Conservation (phyloP, 768 basidiomycete species). For the Amanita rubescens region DNA sequence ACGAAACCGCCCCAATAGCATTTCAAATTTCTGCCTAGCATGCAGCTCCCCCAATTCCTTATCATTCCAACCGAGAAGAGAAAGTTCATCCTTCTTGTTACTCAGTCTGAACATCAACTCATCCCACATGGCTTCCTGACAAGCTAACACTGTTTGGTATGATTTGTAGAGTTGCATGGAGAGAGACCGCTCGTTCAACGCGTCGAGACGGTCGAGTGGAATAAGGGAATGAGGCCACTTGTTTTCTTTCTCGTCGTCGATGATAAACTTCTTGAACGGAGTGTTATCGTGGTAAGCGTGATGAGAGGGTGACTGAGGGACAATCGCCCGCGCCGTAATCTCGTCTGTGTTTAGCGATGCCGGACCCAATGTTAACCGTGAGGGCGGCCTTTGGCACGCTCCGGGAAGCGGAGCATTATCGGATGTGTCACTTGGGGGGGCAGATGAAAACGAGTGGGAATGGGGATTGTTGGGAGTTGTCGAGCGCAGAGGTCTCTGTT, state of each 20-base stretch:
- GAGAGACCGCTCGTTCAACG: slow-evolving; percentile 50
- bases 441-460: slow-evolving; percentile 49
- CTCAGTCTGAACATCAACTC: slow-evolving; percentile 56
- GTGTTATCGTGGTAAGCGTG: slow-evolving; percentile 12
- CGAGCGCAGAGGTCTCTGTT: slow-evolving; percentile 28
- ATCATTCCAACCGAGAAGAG: slow-evolving; percentile 63
- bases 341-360: slow-evolving; percentile 13
- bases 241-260: slow-evolving; percentile 42
- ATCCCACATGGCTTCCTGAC: slow-evolving; percentile 75
- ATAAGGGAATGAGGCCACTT: slow-evolving; percentile 26
- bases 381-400: slow-evolving; percentile 21
- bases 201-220: slow-evolving; percentile 33
- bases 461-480: slow-evolving; percentile 29
- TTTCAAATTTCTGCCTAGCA: slow-evolving; percentile 51
- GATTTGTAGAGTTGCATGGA: slow-evolving; percentile 66
- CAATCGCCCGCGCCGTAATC: slow-evolving; percentile 11
- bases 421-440: slow-evolving; percentile 27
- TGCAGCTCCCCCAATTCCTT: slow-evolving; percentile 53
- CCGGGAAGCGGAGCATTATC: slow-evolving; percentile 19
- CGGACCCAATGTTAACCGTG: slow-evolving; percentile 27
- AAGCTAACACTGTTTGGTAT: slow-evolving; percentile 55
- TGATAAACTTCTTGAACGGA: slow-evolving; percentile 29
- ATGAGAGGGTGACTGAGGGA: slow-evolving; percentile 7
- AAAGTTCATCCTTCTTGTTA: slow-evolving; percentile 45
- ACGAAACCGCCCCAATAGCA: slow-evolving; percentile 48